Evolutionary conservation across 345 rosid genomes (phyloP).

Genomic region (Punica granatum): DNA sequence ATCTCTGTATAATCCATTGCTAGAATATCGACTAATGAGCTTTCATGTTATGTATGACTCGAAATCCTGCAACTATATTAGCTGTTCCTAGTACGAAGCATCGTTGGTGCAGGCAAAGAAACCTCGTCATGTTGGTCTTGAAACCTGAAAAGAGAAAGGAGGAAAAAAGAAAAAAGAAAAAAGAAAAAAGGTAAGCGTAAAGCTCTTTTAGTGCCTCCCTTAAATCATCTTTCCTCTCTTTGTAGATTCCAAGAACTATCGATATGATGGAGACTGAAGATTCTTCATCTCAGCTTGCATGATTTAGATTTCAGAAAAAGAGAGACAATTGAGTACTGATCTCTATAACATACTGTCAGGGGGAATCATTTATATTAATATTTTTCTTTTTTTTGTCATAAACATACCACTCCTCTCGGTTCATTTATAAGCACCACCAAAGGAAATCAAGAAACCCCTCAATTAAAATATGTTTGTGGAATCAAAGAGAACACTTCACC

Average conservation of each 20-base stretch:
- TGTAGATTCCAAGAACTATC: neutral
- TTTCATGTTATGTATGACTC: neutral
- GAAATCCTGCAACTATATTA: neutral
- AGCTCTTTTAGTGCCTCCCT: neutral
- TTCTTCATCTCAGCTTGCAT: neutral
- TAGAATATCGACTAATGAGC: no score
- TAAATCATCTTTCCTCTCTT: neutral
- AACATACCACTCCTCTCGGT: no score
- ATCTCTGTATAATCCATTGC: no score
- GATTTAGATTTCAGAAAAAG: neutral
- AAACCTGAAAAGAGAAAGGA: constrained; percentile 45
- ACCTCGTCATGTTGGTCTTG: constrained; percentile 56
- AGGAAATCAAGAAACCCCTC: no score
- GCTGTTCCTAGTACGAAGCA: neutral
- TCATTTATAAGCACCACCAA: no score
- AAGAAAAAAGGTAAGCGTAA: no score
- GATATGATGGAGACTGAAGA: neutral
- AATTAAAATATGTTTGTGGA: neutral
- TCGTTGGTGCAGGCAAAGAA: constrained; percentile 14
- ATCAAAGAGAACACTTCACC: neutral
- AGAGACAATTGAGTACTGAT: neutral
- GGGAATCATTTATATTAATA: no score
- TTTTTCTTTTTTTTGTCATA: no score
- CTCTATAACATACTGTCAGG: no score
- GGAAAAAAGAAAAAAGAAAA: neutral